phyloP scores from a whole-genome alignment of 208 protist genomes.

The Trypanosoma boissoni region DNA sequence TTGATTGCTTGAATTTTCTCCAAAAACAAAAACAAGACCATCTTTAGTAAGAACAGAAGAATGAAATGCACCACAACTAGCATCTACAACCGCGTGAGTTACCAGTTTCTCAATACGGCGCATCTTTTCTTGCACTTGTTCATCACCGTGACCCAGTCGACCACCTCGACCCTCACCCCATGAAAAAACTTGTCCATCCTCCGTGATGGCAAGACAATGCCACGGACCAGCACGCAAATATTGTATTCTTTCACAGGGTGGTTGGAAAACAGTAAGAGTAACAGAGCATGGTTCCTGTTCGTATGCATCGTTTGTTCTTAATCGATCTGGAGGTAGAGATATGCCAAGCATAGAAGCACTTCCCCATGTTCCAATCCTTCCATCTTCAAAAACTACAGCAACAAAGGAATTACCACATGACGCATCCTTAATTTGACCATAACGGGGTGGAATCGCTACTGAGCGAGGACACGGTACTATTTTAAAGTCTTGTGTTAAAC shows the following conservation, averaged over 20 bases:
- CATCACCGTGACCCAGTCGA: conserved; percentile 61
- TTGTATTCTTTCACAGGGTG: conserved; percentile 4
- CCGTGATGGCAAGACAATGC: conserved; percentile 59
- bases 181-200: conserved; percentile 51
- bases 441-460: conserved; percentile 7
- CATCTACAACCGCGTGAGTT: conserved; percentile 39
- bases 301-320: conserved; percentile 29
- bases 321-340: conserved; percentile 10
- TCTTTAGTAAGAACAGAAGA: conserved; percentile 52
- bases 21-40: conserved; percentile 70
- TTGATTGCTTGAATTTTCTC: conserved; percentile 58
- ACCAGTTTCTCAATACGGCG: conserved; percentile 44
- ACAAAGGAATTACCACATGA: conserved; percentile 55
- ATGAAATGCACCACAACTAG: conserved; percentile 58
- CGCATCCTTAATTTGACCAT: conserved; percentile 33
- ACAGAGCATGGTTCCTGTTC: conserved; percentile 33
- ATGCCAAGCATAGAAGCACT: conserved; percentile 43
- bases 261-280: conserved; percentile 29
- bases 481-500: conserved; percentile 25
- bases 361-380: conserved; percentile 60
- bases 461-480: conserved; percentile 14
- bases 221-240: conserved; percentile 48
- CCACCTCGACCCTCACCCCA: conserved; percentile 63
- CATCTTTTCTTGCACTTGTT: conserved; percentile 33
- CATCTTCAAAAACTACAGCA: conserved; percentile 43